Evolutionary conservation across 352 stramenopile species (phyloP).

Genomic region (Globisporangium sylvaticum): DNA sequence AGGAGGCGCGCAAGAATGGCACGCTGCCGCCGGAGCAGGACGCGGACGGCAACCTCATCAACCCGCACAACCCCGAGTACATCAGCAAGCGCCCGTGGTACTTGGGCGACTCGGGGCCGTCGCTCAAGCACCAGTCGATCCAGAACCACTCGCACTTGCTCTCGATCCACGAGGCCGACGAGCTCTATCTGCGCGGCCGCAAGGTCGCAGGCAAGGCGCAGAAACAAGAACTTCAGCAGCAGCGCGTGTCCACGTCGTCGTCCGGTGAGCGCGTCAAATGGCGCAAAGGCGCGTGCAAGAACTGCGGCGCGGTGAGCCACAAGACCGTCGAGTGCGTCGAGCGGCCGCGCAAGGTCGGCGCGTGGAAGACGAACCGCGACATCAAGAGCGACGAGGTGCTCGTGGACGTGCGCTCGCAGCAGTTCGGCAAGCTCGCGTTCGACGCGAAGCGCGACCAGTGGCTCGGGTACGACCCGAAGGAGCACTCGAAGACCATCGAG

Average conservation of each 20-base stretch:
- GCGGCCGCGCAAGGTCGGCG: constrained; percentile 86
- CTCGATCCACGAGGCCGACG: constrained; percentile 87
- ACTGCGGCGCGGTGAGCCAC: constrained; percentile 93
- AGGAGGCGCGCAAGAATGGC: constrained; percentile 89
- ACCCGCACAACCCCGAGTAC: constrained; percentile 99
- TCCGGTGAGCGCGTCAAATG: constrained; percentile 51
- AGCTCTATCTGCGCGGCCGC: constrained; percentile 59
- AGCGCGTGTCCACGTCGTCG: neutral
- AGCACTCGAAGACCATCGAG: constrained; percentile 73
- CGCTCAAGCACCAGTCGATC: constrained; percentile 93
- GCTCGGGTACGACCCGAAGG: constrained; percentile 91
- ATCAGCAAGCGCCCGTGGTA: constrained; percentile 99
- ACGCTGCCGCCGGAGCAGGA: constrained; percentile 85
- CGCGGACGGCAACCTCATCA: constrained; percentile 96
- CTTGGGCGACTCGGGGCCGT: constrained; percentile 90
- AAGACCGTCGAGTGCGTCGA: constrained; percentile 92
- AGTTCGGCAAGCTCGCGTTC: constrained; percentile 94
- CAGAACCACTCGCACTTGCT: constrained; percentile 90
- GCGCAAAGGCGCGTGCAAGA: constrained; percentile 91
- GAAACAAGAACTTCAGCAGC: neutral
- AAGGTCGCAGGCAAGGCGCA: constrained; percentile 11
- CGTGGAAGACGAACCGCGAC: constrained; percentile 92
- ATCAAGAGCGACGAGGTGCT: constrained; percentile 82
- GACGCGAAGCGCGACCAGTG: constrained; percentile 97
- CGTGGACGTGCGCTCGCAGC: constrained; percentile 82